Percentiles rank a stretch among this genome's conserved stretches.
phyloP scores from a whole-genome alignment of 208 protist genomes.

The Trypanosoma platydactyli region DNA sequence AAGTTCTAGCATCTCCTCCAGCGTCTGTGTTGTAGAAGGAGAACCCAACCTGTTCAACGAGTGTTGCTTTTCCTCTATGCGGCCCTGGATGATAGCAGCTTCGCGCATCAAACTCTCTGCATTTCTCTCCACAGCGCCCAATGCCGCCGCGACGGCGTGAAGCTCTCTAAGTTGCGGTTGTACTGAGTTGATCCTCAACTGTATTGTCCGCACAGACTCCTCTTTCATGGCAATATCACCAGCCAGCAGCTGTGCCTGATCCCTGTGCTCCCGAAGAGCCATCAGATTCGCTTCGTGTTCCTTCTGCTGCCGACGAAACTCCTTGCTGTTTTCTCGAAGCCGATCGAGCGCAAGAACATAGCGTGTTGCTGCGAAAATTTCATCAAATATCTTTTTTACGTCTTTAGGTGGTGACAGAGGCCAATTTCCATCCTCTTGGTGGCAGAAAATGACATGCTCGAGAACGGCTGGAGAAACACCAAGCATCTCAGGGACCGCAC shows the following conservation, averaged over 20 bases:
- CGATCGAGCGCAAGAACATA: slow-evolving; percentile 91
- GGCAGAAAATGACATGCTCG: slow-evolving; percentile 98
- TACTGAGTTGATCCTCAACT: slow-evolving; percentile 38
- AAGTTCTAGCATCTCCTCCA: slow-evolving; percentile 59
- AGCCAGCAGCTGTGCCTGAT: slow-evolving; percentile 68
- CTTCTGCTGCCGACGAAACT: slow-evolving; percentile 79
- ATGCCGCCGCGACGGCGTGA: slow-evolving; percentile 39
- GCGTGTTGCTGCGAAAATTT: slow-evolving; percentile 97
- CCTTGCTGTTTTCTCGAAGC: slow-evolving; percentile 83
- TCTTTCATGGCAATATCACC: slow-evolving; percentile 66
- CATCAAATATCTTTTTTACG: slow-evolving; percentile 99
- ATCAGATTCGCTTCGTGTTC: slow-evolving; percentile 80
- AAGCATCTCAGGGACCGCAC: slow-evolving; percentile 95
- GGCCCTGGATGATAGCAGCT: slow-evolving; percentile 57
- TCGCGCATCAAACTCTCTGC: slow-evolving; percentile 57
- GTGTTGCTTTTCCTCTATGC: slow-evolving; percentile 68
- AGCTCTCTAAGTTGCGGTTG: slow-evolving; percentile 67
- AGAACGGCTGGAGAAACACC: slow-evolving; percentile 97
- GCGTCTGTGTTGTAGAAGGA: slow-evolving; percentile 28
- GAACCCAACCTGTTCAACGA: slow-evolving; percentile 30
- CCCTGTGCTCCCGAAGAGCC: slow-evolving; percentile 75
- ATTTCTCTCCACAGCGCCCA: slow-evolving; percentile 53
- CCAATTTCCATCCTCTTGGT: slow-evolving; percentile 99
- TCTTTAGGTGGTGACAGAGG: slow-evolving; percentile 90
- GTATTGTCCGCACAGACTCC: slow-evolving; percentile 38